A percentile compares a stretch with the other conserved stretches of the same genome.
Conservation (phyloP, 371 early-diverging fungal genomes). For the Apophysomyces ossiformis region DNA sequence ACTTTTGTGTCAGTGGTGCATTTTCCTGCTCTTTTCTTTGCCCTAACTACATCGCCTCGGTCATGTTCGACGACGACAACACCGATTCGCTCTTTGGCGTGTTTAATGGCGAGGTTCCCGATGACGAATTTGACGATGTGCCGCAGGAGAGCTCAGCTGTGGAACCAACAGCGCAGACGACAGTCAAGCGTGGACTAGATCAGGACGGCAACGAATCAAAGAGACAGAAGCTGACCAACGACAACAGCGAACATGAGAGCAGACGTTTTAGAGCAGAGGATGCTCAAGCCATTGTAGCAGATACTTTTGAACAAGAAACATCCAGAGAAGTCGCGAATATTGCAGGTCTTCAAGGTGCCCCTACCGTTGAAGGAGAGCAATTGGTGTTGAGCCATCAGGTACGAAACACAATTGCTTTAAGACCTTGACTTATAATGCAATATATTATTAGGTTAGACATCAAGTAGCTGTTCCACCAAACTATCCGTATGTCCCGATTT, state of each 20-base stretch:
- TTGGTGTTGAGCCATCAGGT: constrained; percentile 61
- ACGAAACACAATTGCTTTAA: background rate
- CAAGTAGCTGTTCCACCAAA: constrained; percentile 93
- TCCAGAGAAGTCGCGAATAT: constrained; percentile 72
- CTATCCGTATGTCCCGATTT: constrained; percentile 87
- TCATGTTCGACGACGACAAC: constrained; percentile 28
- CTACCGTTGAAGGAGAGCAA: constrained; percentile 61
- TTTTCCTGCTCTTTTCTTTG: background rate
- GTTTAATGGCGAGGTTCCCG: constrained; percentile 15
- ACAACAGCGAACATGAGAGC: constrained; percentile 16
- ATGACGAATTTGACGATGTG: constrained; percentile 19
- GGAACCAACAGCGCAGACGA: background rate
- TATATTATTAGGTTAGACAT: constrained; percentile 75
- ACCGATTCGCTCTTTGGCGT: constrained; percentile 24
- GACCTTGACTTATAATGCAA: background rate
- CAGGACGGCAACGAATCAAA: background rate
- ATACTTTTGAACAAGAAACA: constrained; percentile 80
- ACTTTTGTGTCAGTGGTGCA: background rate
- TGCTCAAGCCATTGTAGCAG: constrained; percentile 64
- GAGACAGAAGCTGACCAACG: constrained; percentile 19
- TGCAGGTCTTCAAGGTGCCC: constrained; percentile 63
- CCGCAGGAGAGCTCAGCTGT: constrained; percentile 9
- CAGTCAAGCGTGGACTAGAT: background rate
- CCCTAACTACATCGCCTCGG: background rate
- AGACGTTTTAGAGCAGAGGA: constrained; percentile 29